These are phyloP conservation scores for Solanum neorickii DNA, from an alignment of 257 asterid species.

Conservation along the genomic window DNA sequence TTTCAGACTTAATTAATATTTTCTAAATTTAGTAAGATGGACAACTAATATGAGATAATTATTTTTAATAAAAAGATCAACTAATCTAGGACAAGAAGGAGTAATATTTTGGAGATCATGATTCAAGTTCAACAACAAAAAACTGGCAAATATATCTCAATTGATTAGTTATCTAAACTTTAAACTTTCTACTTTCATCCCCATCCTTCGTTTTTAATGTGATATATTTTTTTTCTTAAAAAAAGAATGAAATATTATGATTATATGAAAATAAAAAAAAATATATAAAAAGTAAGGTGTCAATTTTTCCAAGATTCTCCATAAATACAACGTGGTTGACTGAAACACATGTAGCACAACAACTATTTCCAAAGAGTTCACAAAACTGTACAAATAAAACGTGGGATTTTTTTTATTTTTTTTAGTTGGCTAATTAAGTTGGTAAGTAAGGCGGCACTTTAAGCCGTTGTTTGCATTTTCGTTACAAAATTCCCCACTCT, in stretches of 20 bases:
- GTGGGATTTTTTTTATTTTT: background rate
- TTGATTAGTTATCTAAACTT: background rate
- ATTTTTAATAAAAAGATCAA: too few relatives aligned
- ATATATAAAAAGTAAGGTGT: background rate
- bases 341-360: background rate
- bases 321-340: conserved; percentile 6
- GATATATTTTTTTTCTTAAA: background rate
- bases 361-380: background rate
- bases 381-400: background rate
- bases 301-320: background rate
- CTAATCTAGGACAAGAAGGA: too few relatives aligned
- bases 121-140: background rate
- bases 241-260: background rate
- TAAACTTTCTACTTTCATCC: background rate
- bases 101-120: background rate
- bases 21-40: too few relatives aligned
- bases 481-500: background rate
- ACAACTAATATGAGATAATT: too few relatives aligned
- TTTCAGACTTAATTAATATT: too few relatives aligned
- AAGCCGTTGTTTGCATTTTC: conserved; percentile 1
- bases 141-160: background rate
- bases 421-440: background rate
- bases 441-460: background rate
- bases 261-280: background rate
- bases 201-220: background rate